Percentiles rank a stretch among this genome's conserved stretches.
Evolutionary conservation across 805 yeast genomes (phyloP).

Genomic region (Scheffersomyces stipitis): DNA sequence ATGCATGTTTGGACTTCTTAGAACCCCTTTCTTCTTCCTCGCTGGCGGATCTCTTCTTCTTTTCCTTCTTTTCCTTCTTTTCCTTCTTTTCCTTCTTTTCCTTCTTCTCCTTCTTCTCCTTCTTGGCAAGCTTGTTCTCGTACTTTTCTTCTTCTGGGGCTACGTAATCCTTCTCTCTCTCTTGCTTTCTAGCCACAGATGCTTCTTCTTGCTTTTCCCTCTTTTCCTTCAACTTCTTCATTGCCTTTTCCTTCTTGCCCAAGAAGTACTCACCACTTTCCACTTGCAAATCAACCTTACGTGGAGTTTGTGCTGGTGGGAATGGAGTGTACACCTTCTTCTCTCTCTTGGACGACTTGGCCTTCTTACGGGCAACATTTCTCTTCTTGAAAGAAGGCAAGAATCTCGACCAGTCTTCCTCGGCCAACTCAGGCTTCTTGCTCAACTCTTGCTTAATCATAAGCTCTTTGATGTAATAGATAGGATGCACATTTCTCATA

Average conservation of each 20-base stretch:
- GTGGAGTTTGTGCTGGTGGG: conserved; percentile 97
- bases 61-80: conserved; percentile 24
- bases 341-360: conserved; percentile 62
- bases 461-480: conserved; percentile 92
- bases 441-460: conserved; percentile 97
- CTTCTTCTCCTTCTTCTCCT: conserved; percentile 21
- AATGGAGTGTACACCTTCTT: conserved; percentile 93
- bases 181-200: conserved; percentile 62
- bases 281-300: conserved; percentile 95
- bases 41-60: conserved; percentile 6
- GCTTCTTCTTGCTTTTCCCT: conserved; percentile 73
- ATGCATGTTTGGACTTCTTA: conserved; percentile 2
- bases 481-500: conserved; percentile 96
- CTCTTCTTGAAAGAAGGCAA: conserved; percentile 95
- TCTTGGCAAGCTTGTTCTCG: conserved; percentile 36
- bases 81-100: conserved; percentile 25
- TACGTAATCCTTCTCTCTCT: conserved; percentile 72
- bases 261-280: conserved; percentile 98
- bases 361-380: conserved; percentile 91
- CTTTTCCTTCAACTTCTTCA: conserved; percentile 71
- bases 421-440: conserved; percentile 90
- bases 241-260: conserved; percentile 78
- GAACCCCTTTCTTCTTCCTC: conserved; percentile 5
- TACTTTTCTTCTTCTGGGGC: conserved; percentile 81
- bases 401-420: conserved; percentile 96